A percentile compares a stretch with the other conserved stretches of the same genome.
phyloP scores from a whole-genome alignment of 148 eudicot genomes.

The Persicaria maculosa region DNA sequence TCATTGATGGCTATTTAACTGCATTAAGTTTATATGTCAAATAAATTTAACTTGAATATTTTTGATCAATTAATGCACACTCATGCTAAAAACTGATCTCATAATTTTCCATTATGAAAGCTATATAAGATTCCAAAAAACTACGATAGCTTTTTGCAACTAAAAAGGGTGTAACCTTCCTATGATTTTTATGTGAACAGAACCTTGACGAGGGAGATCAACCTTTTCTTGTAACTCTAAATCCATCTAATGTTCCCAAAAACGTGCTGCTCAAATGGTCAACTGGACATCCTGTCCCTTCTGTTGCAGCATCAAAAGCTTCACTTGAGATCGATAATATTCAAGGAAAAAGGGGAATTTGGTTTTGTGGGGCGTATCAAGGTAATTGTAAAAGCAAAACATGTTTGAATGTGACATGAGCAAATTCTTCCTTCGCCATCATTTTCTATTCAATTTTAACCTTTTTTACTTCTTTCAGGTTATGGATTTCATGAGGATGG shows the following conservation, averaged over 20 bases:
- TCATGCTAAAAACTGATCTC: background rate
- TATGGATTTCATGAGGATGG: slow-evolving; percentile 98
- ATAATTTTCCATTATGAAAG: too few species aligned
- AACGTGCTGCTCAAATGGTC: slow-evolving; percentile 71
- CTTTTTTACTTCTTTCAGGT: slow-evolving; percentile 31
- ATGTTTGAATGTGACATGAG: background rate
- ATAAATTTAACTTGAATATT: too few species aligned
- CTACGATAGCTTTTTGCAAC: background rate
- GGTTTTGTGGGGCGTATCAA: slow-evolving; percentile 99
- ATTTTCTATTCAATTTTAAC: background rate
- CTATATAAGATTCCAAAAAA: too few species aligned
- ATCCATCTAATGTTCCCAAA: slow-evolving; percentile 63
- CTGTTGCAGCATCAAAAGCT: slow-evolving; percentile 88
- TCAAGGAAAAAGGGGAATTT: slow-evolving; percentile 92
- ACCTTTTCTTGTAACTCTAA: slow-evolving; percentile 79
- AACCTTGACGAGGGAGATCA: slow-evolving; percentile 42
- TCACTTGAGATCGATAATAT: slow-evolving; percentile 52
- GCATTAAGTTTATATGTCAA: too few species aligned
- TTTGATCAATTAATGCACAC: background rate
- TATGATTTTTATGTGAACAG: slow-evolving; percentile 32
- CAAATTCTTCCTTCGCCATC: background rate
- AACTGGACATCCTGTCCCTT: slow-evolving; percentile 86
- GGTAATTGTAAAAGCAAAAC: slow-evolving; percentile 28
- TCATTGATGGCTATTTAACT: too few species aligned
- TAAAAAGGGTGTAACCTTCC: background rate